phyloP scores from a whole-genome alignment of 345 rosid species.

The Aurinia saxatilis region DNA sequence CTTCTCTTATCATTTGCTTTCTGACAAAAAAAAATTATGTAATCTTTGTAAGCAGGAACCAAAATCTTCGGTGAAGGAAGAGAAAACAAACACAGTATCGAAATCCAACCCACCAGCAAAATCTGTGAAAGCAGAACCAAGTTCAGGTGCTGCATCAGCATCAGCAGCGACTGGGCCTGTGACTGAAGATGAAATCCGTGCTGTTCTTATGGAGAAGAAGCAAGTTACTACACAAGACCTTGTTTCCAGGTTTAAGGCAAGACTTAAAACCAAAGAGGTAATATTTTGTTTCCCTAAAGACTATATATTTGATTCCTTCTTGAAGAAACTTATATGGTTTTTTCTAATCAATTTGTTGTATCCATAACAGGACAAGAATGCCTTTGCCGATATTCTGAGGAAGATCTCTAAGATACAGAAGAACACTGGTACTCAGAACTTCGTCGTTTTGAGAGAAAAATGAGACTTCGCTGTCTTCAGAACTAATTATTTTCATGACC shows the following conservation, averaged over 20 bases:
- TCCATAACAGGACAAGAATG: constrained; percentile 65
- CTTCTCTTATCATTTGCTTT: not conserved
- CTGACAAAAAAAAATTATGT: not conserved
- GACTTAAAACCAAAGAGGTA: constrained; percentile 71
- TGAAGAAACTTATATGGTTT: not conserved
- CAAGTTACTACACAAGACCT: constrained; percentile 86
- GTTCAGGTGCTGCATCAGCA: constrained; percentile 37
- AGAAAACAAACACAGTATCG: constrained; percentile 26
- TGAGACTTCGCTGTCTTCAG: constrained; percentile 7
- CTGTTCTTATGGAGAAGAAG: constrained; percentile 66
- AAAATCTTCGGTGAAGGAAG: constrained; percentile 46
- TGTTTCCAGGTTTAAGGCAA: constrained; percentile 72
- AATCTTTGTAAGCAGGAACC: constrained; percentile 38
- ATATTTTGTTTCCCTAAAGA: not conserved
- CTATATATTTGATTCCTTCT: not conserved
- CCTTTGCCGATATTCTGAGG: constrained; percentile 69
- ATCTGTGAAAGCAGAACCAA: constrained; percentile 26
- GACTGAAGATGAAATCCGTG: constrained; percentile 84
- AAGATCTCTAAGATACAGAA: constrained; percentile 87
- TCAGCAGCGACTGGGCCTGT: constrained; percentile 55
- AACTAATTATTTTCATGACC: not conserved
- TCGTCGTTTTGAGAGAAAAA: constrained; percentile 67
- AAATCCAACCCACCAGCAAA: constrained; percentile 43
- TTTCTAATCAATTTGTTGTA: not conserved
- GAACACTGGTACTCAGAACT: constrained; percentile 59